A percentile compares a stretch with the other conserved stretches of the same genome.
Conservation (phyloP, 202 grass and related monocot species). For the Cymbopogon flexuosus region DNA sequence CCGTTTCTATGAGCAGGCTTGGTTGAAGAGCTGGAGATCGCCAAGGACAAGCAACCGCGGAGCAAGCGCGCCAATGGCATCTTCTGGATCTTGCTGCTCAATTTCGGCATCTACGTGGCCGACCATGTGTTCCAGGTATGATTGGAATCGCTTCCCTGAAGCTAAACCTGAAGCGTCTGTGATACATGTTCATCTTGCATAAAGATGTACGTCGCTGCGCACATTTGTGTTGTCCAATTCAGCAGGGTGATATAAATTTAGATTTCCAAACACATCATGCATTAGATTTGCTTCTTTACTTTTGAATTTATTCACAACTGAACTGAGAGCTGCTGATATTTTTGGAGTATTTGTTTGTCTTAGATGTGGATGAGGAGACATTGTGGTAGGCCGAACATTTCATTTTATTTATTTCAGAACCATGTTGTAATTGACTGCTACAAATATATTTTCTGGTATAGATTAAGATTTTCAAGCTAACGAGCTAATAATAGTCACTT, state of each 20-base stretch:
- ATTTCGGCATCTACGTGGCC: slow-evolving; percentile 80
- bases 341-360: background rate
- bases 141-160: background rate
- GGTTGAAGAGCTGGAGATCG: slow-evolving; percentile 70
- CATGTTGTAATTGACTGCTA: background rate
- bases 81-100: slow-evolving; percentile 96
- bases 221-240: background rate
- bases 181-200: background rate
- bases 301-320: background rate
- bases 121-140: slow-evolving; percentile 83
- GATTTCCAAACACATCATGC: background rate
- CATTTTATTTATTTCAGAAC: background rate
- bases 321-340: background rate
- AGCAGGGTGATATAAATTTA: background rate
- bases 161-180: background rate
- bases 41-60: slow-evolving; percentile 51
- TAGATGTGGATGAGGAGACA: background rate
- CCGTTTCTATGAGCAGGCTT: slow-evolving; percentile 42
- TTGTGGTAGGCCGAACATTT: background rate
- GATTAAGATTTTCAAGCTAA: background rate
- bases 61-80: slow-evolving; percentile 55
- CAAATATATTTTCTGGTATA: background rate
- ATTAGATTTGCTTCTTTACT: background rate
- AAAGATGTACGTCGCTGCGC: background rate
- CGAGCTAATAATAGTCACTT: background rate